Conservation (phyloP, 176 grass and related monocot genomes). For the Juncus inflexus region DNA sequence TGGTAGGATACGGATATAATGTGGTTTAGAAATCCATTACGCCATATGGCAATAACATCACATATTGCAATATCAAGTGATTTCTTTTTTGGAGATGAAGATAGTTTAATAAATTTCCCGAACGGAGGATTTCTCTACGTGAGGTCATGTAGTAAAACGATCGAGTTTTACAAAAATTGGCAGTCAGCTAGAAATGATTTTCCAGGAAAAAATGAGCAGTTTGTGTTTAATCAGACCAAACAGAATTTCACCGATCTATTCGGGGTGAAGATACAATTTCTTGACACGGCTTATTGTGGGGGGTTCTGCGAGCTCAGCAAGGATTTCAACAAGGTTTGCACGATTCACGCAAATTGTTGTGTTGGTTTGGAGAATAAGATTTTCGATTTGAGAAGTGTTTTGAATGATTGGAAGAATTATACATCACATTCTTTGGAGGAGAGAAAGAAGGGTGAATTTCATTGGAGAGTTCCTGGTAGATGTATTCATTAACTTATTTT, state of each 20-base stretch:
- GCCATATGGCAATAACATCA: conserved; percentile 26
- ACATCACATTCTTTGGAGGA: conserved; percentile 19
- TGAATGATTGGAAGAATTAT: conserved; percentile 44
- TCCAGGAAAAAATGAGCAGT: conserved; percentile 29
- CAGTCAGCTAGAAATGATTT: conserved; percentile 24
- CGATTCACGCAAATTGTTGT: conserved; percentile 59
- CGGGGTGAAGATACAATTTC: conserved; percentile 27
- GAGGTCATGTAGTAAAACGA: conserved; percentile 25
- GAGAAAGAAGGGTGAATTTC: conserved; percentile 5
- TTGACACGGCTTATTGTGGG: conserved; percentile 36
- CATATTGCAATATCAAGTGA: conserved; percentile 38
- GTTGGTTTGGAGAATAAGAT: conserved; percentile 40
- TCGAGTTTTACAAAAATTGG: conserved; percentile 37
- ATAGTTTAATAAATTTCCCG: conserved; percentile 26
- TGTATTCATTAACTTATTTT: not conserved
- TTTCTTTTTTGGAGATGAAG: conserved; percentile 14
- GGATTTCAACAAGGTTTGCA: conserved; percentile 31
- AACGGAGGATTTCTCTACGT: conserved; percentile 50
- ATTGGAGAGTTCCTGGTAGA: conserved; percentile 19
- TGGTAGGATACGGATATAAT: conserved; percentile 70
- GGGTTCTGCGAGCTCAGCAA: conserved; percentile 38
- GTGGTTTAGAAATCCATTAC: conserved; percentile 60
- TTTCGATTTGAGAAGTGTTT: conserved; percentile 30
- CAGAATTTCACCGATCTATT: conserved; percentile 12
- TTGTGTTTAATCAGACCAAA: conserved; percentile 42